phyloP scores from a whole-genome alignment of 2,329 filamentous ascomycete genomes.

The Zymoseptoria brevis region DNA sequence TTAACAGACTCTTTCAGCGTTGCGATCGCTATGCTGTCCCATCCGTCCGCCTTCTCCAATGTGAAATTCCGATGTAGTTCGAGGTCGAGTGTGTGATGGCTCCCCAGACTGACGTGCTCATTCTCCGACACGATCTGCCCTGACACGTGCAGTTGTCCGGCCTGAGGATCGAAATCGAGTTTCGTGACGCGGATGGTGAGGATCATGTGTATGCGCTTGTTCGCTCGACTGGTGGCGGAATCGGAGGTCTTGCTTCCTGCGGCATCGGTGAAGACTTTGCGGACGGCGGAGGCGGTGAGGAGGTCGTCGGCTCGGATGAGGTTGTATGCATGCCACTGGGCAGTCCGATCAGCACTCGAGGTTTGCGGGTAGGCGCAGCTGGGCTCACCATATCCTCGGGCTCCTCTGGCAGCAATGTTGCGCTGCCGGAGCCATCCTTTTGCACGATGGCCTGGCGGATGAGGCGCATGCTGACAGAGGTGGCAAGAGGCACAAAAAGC shows the following conservation, averaged over 20 bases:
- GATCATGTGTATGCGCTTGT: constrained; percentile 53
- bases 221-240: constrained; percentile 41
- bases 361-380: not conserved
- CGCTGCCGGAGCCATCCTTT: constrained; percentile 56
- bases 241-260: constrained; percentile 54
- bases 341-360: not conserved
- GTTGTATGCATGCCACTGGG: constrained; percentile 67
- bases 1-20: constrained; percentile 72
- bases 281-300: constrained; percentile 58
- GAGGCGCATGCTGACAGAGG: constrained; percentile 48
- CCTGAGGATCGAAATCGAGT: constrained; percentile 62
- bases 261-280: constrained; percentile 54
- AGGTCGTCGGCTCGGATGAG: constrained; percentile 59
- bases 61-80: constrained; percentile 84
- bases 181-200: constrained; percentile 58
- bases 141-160: constrained; percentile 59
- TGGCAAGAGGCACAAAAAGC: not conserved
- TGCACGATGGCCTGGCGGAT: constrained; percentile 58
- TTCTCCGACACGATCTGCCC: constrained; percentile 60
- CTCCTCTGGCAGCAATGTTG: constrained; percentile 62
- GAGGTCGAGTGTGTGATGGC: constrained; percentile 68
- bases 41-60: constrained; percentile 72
- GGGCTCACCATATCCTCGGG: constrained; percentile 62
- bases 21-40: constrained; percentile 81
- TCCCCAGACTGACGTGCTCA: constrained; percentile 57